Evolutionary conservation across 768 basidiomycete genomes (phyloP).

Genomic region (Mycena venus): DNA sequence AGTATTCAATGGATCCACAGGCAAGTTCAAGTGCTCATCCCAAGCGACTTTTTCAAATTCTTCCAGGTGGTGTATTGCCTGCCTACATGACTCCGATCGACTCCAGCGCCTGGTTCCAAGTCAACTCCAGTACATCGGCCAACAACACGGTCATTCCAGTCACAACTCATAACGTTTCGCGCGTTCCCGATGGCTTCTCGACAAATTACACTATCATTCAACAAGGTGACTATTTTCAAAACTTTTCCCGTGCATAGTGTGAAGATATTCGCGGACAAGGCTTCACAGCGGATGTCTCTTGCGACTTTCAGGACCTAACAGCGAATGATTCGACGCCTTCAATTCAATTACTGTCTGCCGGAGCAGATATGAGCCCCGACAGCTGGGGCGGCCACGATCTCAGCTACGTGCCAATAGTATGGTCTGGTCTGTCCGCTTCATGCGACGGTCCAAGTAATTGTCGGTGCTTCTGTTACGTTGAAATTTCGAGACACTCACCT

Average conservation of each 20-base stretch:
- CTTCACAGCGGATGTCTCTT: constrained; percentile 14
- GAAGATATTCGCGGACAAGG: not conserved
- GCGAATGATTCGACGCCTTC: not conserved
- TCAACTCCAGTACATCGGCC: no score
- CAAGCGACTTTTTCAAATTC: not conserved
- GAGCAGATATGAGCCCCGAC: not conserved
- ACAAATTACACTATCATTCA: constrained; percentile 3
- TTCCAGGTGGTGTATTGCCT: not conserved
- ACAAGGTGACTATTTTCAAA: not conserved
- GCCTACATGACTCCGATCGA: not conserved
- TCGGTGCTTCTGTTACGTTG: no score
- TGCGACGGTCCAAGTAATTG: no score
- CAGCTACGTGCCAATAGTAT: no score
- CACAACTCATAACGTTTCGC: not conserved
- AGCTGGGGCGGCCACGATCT: not conserved
- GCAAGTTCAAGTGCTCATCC: not conserved
- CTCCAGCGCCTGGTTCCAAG: constrained; percentile 8
- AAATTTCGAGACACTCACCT: no score
- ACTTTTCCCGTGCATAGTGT: no score
- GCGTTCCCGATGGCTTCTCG: not conserved
- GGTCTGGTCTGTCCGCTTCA: no score
- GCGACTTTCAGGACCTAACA: not conserved
- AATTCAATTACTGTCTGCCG: no score
- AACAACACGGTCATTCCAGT: not conserved
- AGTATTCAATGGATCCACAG: constrained; percentile 10